Evolutionary conservation across 345 rosid genomes (phyloP), one percentile per base, ranked within the genome.

Genomic region (Trapa incisa): DNA sequence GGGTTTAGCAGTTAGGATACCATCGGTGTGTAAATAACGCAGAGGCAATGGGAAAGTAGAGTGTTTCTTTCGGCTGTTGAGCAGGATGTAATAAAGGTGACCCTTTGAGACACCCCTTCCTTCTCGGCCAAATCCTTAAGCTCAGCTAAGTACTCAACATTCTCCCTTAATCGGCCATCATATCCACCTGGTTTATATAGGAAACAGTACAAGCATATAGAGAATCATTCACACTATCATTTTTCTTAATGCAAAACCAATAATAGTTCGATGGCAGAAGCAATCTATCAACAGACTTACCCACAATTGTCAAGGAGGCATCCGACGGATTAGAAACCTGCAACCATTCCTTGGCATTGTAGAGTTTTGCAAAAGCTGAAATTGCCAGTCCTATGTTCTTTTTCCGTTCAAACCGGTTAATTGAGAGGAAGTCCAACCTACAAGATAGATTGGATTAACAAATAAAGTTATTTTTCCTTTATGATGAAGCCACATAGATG

Each of bases 361-460:
- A 80, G 47, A 92, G 91, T 76, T 76, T 76, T 4, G 92, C 92
- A 77, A 89, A 92, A 65, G 95, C 96, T 29, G 91, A 83, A 75
- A 92, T 79, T n/a, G 96, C 96, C 72, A 92, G 78, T 29, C 85
- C 86, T 16, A 92, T 87, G 77, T 87, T 88, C 87, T 89, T 89
- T 76, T 92, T 92, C 82, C 84, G 84, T 77, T 88, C 97, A 69
- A 85, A 90, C n/a, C 96, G 92, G 67, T 93, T 93, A 71, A 90
- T 81, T 61, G 96, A 90, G 68, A 90, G 91, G 68, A 85, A 88
- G 78, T 87, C 85, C 79, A 87, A 75, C 83, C 97, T 90, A 71
- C n/a, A 70, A 38, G 64, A 76, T 9, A 58, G 38, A 0, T 11
- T 58, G 63, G 36, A 10, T 32, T 58, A 7, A 8, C 7, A 1